phyloP scores from a whole-genome alignment of 2,329 filamentous ascomycete genomes.

The Paecilomyces sp. region DNA sequence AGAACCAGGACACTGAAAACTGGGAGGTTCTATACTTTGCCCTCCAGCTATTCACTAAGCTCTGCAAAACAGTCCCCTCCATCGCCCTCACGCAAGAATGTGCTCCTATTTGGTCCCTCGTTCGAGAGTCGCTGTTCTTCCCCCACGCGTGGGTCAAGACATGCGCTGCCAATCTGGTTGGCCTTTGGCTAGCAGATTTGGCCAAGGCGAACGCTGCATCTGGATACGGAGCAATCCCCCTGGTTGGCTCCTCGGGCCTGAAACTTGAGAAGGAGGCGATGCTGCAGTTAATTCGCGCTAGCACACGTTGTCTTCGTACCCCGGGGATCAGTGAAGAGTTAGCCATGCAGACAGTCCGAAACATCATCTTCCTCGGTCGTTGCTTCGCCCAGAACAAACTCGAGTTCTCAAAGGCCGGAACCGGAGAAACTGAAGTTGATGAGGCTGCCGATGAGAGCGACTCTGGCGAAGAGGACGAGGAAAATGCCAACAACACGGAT shows the following conservation, averaged over 20 bases:
- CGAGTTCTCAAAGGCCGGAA: slow-evolving; percentile 35
- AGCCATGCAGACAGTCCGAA: slow-evolving; percentile 71
- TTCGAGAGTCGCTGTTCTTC: slow-evolving; percentile 64
- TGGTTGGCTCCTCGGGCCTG: slow-evolving; percentile 66
- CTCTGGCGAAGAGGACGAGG: slow-evolving; percentile 37
- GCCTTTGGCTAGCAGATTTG: slow-evolving; percentile 73
- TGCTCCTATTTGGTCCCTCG: slow-evolving; percentile 61
- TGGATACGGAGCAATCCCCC: slow-evolving; percentile 50
- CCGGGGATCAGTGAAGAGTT: slow-evolving; percentile 63
- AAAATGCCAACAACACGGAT: slow-evolving; percentile 35
- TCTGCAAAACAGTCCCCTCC: slow-evolving; percentile 60
- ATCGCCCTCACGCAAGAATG: slow-evolving; percentile 55
- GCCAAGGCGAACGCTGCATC: slow-evolving; percentile 54
- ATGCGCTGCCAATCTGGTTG: slow-evolving; percentile 65
- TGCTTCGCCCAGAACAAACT: slow-evolving; percentile 53
- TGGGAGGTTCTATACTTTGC: slow-evolving; percentile 70
- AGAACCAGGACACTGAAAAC: slow-evolving; percentile 43
- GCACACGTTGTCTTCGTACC: slow-evolving; percentile 54
- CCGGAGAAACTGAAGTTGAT: slow-evolving; percentile 32
- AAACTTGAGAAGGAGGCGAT: slow-evolving; percentile 59
- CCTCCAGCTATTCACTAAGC: slow-evolving; percentile 60
- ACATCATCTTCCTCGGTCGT: slow-evolving; percentile 73
- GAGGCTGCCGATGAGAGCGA: slow-evolving; percentile 29
- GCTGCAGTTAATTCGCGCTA: slow-evolving; percentile 49
- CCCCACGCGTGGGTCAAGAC: slow-evolving; percentile 69